phyloP scores from a whole-genome alignment of 2,329 filamentous ascomycete species.

The Thermomyces lanuginosus region DNA sequence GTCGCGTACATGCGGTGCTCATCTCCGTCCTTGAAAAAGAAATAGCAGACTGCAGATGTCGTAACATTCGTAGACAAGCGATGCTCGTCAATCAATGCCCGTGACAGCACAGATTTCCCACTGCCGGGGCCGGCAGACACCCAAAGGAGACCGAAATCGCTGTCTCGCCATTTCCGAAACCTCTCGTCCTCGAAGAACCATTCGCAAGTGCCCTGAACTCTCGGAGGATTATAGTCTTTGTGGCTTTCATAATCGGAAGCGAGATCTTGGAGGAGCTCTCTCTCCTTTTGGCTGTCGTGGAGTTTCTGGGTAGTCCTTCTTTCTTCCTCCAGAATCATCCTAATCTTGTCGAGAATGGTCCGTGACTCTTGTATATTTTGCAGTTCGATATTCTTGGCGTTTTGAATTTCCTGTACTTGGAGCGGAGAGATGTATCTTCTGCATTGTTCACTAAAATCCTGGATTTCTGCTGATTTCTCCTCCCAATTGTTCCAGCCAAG shows the following conservation, averaged over 20 bases:
- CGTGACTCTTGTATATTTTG: conserved; percentile 1
- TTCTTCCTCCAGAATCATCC: background rate
- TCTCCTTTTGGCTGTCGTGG: background rate
- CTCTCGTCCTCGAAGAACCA: conserved; percentile 8
- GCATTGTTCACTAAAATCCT: background rate
- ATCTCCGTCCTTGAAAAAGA: conserved; percentile 32
- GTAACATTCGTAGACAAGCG: conserved; percentile 8
- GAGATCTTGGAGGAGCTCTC: conserved; percentile 1
- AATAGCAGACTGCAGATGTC: conserved; percentile 20
- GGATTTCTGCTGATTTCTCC: background rate
- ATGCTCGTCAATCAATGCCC: conserved; percentile 17
- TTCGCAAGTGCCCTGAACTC: conserved; percentile 8
- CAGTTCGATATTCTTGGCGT: background rate
- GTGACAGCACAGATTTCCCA: conserved; percentile 30
- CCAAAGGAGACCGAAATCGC: conserved; percentile 15
- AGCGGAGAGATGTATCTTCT: background rate
- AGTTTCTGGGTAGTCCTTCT: background rate
- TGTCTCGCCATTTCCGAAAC: conserved; percentile 9
- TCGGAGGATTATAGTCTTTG: conserved; percentile 9
- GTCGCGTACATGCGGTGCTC: conserved; percentile 17
- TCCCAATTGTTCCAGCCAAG: conserved; percentile 3
- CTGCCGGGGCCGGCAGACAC: conserved; percentile 31
- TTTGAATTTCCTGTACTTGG: background rate
- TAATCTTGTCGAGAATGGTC: background rate
- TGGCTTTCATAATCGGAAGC: conserved; percentile 10